Evolutionary conservation across 202 grass and related monocot species (phyloP).

Genomic region (Zoysia matrella): DNA sequence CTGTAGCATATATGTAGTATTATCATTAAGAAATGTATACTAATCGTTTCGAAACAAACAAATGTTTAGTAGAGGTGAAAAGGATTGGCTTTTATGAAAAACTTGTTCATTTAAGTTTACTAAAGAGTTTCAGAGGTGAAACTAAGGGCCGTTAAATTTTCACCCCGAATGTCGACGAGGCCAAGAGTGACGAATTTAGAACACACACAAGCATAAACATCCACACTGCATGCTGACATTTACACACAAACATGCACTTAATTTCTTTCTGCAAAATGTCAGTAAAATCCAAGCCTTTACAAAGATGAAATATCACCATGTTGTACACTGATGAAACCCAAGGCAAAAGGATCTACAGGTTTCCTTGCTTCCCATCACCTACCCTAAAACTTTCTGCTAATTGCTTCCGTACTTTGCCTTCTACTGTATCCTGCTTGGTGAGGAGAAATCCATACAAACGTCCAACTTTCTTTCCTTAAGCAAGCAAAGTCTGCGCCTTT

Average conservation of each 20-base stretch:
- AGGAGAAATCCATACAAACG: conserved; percentile 62
- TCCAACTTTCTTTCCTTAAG: conserved; percentile 70
- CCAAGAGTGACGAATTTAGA: too few species aligned
- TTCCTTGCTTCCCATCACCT: conserved; percentile 75
- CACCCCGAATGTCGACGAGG: not conserved
- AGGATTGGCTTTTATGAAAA: too few species aligned
- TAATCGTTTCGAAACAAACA: too few species aligned
- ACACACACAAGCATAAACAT: too few species aligned
- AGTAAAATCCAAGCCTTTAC: conserved; percentile 56
- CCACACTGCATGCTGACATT: not conserved
- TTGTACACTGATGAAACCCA: conserved; percentile 71
- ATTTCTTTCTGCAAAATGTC: conserved; percentile 49
- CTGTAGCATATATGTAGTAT: too few species aligned
- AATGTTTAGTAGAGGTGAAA: too few species aligned
- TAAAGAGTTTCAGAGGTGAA: too few species aligned
- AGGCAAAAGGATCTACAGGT: conserved; percentile 83
- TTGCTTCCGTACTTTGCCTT: conserved; percentile 46
- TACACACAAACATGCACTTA: conserved; percentile 32
- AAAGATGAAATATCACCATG: conserved; percentile 41
- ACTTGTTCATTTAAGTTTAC: too few species aligned
- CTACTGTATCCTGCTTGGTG: conserved; percentile 45
- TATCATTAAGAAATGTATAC: too few species aligned
- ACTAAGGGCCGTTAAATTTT: not conserved
- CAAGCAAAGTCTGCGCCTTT: conserved; percentile 61
- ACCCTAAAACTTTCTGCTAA: conserved; percentile 60